Evolutionary conservation across 345 rosid species (phyloP), one percentile per base, ranked within the genome.

Genomic region (Sisymbrium irio): DNA sequence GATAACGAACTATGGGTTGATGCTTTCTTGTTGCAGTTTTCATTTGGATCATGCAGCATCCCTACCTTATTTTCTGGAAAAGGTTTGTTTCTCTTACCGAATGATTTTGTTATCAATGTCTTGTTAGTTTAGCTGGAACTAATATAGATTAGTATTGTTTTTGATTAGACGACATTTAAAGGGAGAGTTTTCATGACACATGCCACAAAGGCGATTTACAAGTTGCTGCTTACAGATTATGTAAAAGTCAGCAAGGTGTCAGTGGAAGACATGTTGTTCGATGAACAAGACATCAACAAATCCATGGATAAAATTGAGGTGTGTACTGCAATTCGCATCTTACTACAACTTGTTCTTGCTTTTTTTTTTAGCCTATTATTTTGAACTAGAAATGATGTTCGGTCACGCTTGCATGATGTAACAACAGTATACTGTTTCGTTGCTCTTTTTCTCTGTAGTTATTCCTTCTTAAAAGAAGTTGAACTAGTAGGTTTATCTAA

Each of bases 41-140:
- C 99, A 94, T 84, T 83, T 94, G 90, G 99, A 92, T 83, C 99
- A 94, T 80, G 99, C 97, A 66, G 99, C 97, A 37, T 94, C 97
- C 37, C 70, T 94, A 18, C 99, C 99, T 46, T 94, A 94, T 78
- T 92, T 94, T 78, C 84, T 94, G 46, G 97, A 91, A 78, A 91
- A 91, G 96, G 98, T 94, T 77, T 66, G 78, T 71, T 51, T 79
- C 28, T 73, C 27, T 49, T 8, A 20, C 30, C 37, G 22, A 37
- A 72, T 56, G 53, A 11, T 25, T 18, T 11, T 15, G 4, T n/a
- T 15, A 45, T 45, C 49, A 33, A 0, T 18, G 19, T n/a, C 8
- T 53, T 19, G 30, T 9, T 69, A 18, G 4, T 33, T 33, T 12
- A 20, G 3, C 28, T 66, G 60, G 59, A 49, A 62, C 63, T 76